Base-by-base conservation (phyloP, 495 filamentous ascomycete species). In the Podospora anserina region DNA sequence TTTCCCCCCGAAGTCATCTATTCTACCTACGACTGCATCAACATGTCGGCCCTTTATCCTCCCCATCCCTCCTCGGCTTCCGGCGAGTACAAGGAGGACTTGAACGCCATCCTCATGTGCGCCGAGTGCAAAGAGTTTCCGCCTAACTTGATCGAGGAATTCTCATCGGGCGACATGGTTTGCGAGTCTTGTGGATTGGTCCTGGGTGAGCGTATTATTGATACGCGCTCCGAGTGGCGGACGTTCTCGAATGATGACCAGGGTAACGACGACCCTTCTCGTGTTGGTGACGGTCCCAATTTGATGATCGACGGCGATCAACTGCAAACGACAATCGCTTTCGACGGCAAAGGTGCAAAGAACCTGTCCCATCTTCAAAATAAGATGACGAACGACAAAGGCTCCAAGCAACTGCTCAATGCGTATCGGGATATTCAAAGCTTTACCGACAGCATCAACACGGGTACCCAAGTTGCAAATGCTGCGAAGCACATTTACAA, bases 191-290 rank as follows among this genome's bases (percentile, higher is more conserved):
- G 95, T 72, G 95, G 95, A 26, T 79, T 97, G n/a, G 95, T 99
- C 15, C 83, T 98, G 44, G 89, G 89, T 63, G 91, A 94, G 76
- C 90, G 93, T 68, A 91, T 95, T 72, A 92, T 99, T 65, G 95
- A 98, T 73, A 93, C 92, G 68, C 90, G 96, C 63, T 97, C 93
- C 63, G 95, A 99, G 82, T 99, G 95, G 95, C 92, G 95, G 73
- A 99, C 96, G 7, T 99, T 99, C 79, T 90, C 92, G 68, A 97
- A 97, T 80, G 95, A 99, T 73, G 96, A 99, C 74, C 92, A 96
- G 78, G 87, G 86, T 65, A 92, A 90, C 76, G 95, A 97, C 71
- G 95, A 99, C 76, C 95, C 95, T 1, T 96, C 92, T 64, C 95
- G 95, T 92, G 95, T 99, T 71, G 95, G 95, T 79, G 95, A 98